Evolutionary conservation across 2,329 filamentous ascomycete genomes (phyloP), one percentile per base, ranked within the genome.

Genomic region (Fusarium avenaceum): DNA sequence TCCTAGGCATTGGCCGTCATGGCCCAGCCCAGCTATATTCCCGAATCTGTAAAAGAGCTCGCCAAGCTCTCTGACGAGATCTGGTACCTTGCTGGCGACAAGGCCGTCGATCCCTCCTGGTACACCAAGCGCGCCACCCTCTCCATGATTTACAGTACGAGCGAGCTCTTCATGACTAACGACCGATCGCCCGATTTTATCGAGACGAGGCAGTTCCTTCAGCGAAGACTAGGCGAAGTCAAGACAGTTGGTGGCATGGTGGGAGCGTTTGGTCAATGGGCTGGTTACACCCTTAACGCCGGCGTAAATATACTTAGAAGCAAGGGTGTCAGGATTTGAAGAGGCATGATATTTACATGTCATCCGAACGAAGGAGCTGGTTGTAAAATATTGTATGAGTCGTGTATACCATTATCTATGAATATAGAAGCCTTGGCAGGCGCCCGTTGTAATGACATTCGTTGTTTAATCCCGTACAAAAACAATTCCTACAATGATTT

Each of bases 81-180:
- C 51, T 92, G 92, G 85, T 94, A 92, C 75, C 87, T 97, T 6
- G 88, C 95, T 0, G 93, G 93, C 50, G 96, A 98, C 78, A 84
- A 82, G 22, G 87, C 90, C 22, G 92, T 97, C 63, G 94, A 98
- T 78, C 87, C 88, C 6, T 90, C 89, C 6, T 99, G 96, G 96
- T 99, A 99, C 75, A 83, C 85, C 57, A 88, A 88, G 76, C 85
- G 87, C 48, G 86, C 82, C 5, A 84, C 83, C 20, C 78, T 89
- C 11, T 86, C 86, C 33, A 80, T 85, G 70, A 82, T 87, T 42
- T 89, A 89, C 72, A 93, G 93, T 51, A 88, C 90, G 33, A 87
- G 90, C 57, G 96, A 99, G 80, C 83, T 97, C 7, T 97, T 94
- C 80, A 97, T 98, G 94, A 97, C 94, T 22, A 94, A 91, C 61